These are phyloP conservation scores for Niveomyces coronatus DNA, from an alignment of 2,329 filamentous ascomycete species.

Conservation along the genomic window DNA sequence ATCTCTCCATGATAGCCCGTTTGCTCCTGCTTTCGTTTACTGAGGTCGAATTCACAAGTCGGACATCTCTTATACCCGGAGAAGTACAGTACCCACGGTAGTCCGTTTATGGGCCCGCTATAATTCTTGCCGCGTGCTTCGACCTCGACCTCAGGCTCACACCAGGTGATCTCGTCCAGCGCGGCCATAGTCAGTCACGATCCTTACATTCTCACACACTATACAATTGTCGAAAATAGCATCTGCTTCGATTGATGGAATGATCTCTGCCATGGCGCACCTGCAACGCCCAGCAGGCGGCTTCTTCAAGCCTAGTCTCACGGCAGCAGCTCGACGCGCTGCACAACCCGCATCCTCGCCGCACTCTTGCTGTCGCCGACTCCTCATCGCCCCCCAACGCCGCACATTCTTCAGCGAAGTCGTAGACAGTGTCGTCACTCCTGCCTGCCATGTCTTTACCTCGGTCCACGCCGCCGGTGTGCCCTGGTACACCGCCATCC, in stretches of 20 bases:
- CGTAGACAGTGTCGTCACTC: constrained; percentile 18
- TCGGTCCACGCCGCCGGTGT: constrained; percentile 33
- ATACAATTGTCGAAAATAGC: background rate
- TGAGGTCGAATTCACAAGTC: too few relatives aligned
- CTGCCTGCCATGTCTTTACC: constrained; percentile 33
- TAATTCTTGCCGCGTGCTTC: too few relatives aligned
- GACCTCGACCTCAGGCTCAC: background rate
- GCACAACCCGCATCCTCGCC: background rate
- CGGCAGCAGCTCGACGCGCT: background rate
- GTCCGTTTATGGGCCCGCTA: too few relatives aligned
- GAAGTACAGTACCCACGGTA: too few relatives aligned
- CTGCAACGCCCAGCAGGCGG: constrained; percentile 4
- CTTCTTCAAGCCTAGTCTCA: background rate
- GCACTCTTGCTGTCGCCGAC: too few relatives aligned
- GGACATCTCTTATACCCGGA: too few relatives aligned
- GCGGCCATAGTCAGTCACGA: too few relatives aligned
- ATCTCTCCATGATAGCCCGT: too few relatives aligned
- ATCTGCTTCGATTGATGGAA: background rate
- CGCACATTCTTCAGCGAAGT: constrained; percentile 7
- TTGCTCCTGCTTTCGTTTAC: too few relatives aligned
- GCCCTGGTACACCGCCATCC: constrained; percentile 46
- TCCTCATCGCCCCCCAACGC: constrained; percentile 12
- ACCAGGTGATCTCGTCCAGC: background rate
- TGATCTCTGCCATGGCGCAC: constrained; percentile 4
- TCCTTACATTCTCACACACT: too few relatives aligned